Evolutionary conservation across 306 rosid genomes (phyloP).

Genomic region (Crotalaria pallida): DNA sequence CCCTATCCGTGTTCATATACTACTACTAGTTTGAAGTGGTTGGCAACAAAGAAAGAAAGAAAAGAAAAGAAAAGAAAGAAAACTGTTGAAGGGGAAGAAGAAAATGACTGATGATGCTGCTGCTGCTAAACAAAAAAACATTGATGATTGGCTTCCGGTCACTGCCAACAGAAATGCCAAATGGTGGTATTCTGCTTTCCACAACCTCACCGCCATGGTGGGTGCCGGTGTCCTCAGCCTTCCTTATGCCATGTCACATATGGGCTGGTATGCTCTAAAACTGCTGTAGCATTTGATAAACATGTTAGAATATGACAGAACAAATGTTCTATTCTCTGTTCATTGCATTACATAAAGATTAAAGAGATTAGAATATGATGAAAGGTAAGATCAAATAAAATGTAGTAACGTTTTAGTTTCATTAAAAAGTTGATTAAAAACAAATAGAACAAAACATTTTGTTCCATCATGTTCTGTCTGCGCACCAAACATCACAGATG

Average conservation of each 20-base stretch:
- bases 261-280: constrained; percentile 60
- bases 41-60: not conserved
- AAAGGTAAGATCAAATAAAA: too few relatives aligned
- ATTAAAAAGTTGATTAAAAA: too few relatives aligned
- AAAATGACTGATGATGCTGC: not conserved
- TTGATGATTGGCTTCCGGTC: constrained; percentile 82
- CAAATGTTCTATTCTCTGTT: too few relatives aligned
- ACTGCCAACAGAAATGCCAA: constrained; percentile 75
- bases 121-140: not conserved
- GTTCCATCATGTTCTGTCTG: too few relatives aligned
- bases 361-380: too few relatives aligned
- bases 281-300: too few relatives aligned
- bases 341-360: too few relatives aligned
- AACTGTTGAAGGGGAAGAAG: not conserved
- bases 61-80: not conserved
- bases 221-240: constrained; percentile 94
- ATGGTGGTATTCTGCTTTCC: constrained; percentile 95
- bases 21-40: not conserved
- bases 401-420: too few relatives aligned
- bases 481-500: too few relatives aligned
- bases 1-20: not conserved
- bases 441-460: too few relatives aligned
- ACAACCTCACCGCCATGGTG: constrained; percentile 93
- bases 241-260: constrained; percentile 73
- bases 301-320: too few relatives aligned